These are phyloP conservation scores for Torulaspora globosa DNA, from an alignment of 1,139 yeast species.

Conservation along the genomic window DNA sequence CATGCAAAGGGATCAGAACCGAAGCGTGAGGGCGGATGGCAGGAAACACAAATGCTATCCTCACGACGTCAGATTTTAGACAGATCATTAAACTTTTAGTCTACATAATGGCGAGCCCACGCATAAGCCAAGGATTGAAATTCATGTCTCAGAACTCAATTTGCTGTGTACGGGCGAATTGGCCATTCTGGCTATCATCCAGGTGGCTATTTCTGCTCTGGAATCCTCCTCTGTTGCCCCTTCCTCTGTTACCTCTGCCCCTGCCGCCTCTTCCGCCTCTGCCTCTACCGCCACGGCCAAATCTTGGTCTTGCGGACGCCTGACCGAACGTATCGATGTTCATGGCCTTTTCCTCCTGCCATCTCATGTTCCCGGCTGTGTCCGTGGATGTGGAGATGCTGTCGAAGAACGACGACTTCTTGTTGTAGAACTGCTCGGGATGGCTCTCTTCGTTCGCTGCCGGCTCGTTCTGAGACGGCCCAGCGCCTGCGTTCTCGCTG, in stretches of 20 bases:
- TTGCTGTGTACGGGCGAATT: slow-evolving; percentile 10
- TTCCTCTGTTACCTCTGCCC: slow-evolving; percentile 35
- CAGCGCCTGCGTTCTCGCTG: not conserved
- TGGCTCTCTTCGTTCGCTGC: slow-evolving; percentile 15
- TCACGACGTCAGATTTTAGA: slow-evolving; percentile 44
- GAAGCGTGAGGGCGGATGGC: slow-evolving; percentile 56
- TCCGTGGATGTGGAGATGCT: slow-evolving; percentile 58
- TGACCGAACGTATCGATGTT: slow-evolving; percentile 65
- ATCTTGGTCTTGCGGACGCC: slow-evolving; percentile 40
- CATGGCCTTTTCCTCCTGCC: slow-evolving; percentile 57
- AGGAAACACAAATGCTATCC: slow-evolving; percentile 57
- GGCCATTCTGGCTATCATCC: slow-evolving; percentile 11
- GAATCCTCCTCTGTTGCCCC: slow-evolving; percentile 36
- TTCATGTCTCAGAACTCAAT: slow-evolving; percentile 9
- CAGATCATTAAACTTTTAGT: slow-evolving; percentile 5
- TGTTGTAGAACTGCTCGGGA: slow-evolving; percentile 49
- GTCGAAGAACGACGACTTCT: slow-evolving; percentile 76
- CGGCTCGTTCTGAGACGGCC: not conserved
- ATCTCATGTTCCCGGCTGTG: slow-evolving; percentile 45
- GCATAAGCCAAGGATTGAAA: slow-evolving; percentile 3
- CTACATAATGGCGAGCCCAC: slow-evolving; percentile 6
- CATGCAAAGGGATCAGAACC: slow-evolving; percentile 41
- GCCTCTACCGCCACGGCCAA: slow-evolving; percentile 38
- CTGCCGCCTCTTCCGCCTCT: slow-evolving; percentile 38
- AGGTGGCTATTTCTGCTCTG: slow-evolving; percentile 22